Conservation (phyloP, 2,329 filamentous ascomycete genomes). For the Hypoxylon sp. region DNA sequence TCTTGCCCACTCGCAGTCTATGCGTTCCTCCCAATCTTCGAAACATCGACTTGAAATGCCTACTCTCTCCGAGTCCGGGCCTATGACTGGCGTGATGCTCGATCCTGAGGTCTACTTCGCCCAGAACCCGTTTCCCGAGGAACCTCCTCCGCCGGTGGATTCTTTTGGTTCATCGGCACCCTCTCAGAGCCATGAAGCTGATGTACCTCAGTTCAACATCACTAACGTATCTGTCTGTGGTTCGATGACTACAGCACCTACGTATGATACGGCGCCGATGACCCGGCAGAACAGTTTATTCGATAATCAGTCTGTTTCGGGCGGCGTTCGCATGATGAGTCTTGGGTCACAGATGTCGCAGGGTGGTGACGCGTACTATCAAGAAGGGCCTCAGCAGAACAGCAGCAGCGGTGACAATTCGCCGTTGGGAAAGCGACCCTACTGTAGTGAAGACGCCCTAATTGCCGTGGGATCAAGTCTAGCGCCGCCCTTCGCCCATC, state of each 20-base stretch:
- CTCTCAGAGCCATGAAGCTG: constrained; percentile 44
- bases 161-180: constrained; percentile 37
- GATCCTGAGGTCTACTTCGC: constrained; percentile 60
- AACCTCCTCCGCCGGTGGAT: constrained; percentile 31
- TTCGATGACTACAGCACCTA: constrained; percentile 56
- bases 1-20: constrained; percentile 46
- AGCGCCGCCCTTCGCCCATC: constrained; percentile 47
- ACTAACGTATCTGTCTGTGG: constrained; percentile 54
- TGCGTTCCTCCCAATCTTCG: constrained; percentile 48
- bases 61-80: constrained; percentile 56
- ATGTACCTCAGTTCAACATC: constrained; percentile 49
- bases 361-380: constrained; percentile 47
- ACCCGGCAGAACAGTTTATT: constrained; percentile 55
- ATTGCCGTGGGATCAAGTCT: constrained; percentile 60
- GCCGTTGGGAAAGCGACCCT: constrained; percentile 49
- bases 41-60: constrained; percentile 54
- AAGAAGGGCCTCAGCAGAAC: constrained; percentile 46
- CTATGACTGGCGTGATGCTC: constrained; percentile 55
- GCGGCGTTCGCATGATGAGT: constrained; percentile 54
- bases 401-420: constrained; percentile 48
- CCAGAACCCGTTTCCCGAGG: constrained; percentile 43
- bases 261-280: constrained; percentile 55
- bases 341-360: constrained; percentile 56
- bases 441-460: constrained; percentile 49
- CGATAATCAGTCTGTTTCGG: constrained; percentile 51